A percentile compares a stretch with the other conserved stretches of the same genome.
Evolutionary conservation across 2,329 filamentous ascomycete species (phyloP).

Genomic region (Metarhizium sp.): DNA sequence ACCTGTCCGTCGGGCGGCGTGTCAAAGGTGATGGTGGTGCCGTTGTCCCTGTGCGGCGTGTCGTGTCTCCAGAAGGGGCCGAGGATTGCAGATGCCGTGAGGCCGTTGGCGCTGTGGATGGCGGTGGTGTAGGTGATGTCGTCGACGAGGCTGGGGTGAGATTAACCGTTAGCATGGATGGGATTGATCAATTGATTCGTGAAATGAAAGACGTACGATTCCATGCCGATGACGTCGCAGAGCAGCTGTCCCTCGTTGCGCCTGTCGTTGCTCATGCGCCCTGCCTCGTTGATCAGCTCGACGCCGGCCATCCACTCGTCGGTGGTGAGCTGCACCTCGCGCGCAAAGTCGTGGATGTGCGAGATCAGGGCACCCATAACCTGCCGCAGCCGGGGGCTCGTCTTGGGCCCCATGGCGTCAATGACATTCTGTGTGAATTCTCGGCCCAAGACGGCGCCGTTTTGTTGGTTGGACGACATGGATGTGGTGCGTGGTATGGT

Average conservation of each 20-base stretch:
- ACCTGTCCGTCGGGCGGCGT: constrained; percentile 40
- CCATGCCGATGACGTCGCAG: constrained; percentile 64
- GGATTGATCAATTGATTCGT: neutral
- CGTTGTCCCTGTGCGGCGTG: constrained; percentile 61
- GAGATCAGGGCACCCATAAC: constrained; percentile 59
- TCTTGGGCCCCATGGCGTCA: constrained; percentile 63
- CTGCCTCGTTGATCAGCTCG: constrained; percentile 47
- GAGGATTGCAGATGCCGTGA: constrained; percentile 70
- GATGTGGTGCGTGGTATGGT: too few relatives aligned
- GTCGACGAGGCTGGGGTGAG: constrained; percentile 51
- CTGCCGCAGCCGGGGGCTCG: constrained; percentile 56
- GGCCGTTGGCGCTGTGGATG: constrained; percentile 30
- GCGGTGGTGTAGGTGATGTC: constrained; percentile 64
- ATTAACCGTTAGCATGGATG: too few relatives aligned
- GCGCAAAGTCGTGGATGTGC: constrained; percentile 74
- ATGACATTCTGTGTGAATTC: constrained; percentile 67
- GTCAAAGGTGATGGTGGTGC: constrained; percentile 52
- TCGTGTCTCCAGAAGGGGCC: constrained; percentile 77
- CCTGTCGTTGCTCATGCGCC: constrained; percentile 57
- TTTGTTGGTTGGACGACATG: neutral
- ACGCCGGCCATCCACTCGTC: constrained; percentile 72
- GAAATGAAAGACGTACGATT: constrained; percentile 37
- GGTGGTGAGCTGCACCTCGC: constrained; percentile 69
- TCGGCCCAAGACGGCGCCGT: constrained; percentile 20
- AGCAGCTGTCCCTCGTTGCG: constrained; percentile 68